Base-by-base conservation (phyloP, 2,329 filamentous ascomycete species). In the Thelonectria olida region DNA sequence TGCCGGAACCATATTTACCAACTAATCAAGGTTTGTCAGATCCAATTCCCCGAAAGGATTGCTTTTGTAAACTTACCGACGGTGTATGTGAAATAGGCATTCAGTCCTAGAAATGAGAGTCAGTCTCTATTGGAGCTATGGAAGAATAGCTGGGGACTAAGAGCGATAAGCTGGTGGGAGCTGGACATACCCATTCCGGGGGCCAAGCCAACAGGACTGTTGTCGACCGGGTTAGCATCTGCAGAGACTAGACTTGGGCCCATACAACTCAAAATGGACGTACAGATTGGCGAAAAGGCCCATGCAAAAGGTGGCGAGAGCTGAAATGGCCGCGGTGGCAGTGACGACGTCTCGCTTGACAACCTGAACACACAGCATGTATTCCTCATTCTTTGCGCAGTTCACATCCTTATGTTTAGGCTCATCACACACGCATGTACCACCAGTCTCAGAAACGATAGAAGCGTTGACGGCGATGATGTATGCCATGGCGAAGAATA, bases 51-150 rank as follows among this genome's bases (percentile, higher is more conserved):
- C 1, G 7, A 47, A 13, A 17, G 5, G n/a, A 19, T n/a, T 23
- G 23, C 4, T 10, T 19, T 10, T 25, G 20, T 4, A 20, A 23
- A 64, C 72, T 67, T 62, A 75, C 74, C 75, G 28, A 80, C 79
- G 15, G 88, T 91, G 74, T 91, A 96, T 23, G 92, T 86, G 73
- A 96, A 96, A 76, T 96, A 96, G 17, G 92, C 92, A 73, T 97
- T 97, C 56, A 96, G 77, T 23, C 93, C 74, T 76, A 47, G 20
- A 9, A 44, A 9, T 19, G 23, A 42, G 7, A 49, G 31, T 56
- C 42, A 47, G 28, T 13, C 10, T 22, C 10, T 15, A 55, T 67
- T 54, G 68, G 57, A 25, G 20, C 5, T 28, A 9, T 13, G 19
- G 25, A 13, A 25, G 6, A 22, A 28, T n/a, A 9, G 31, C 28